Evolutionary conservation across 192 early-diverging fungal genomes (phyloP), one percentile per base, ranked within the genome.

Genomic region (Irineochytrium annulatum): DNA sequence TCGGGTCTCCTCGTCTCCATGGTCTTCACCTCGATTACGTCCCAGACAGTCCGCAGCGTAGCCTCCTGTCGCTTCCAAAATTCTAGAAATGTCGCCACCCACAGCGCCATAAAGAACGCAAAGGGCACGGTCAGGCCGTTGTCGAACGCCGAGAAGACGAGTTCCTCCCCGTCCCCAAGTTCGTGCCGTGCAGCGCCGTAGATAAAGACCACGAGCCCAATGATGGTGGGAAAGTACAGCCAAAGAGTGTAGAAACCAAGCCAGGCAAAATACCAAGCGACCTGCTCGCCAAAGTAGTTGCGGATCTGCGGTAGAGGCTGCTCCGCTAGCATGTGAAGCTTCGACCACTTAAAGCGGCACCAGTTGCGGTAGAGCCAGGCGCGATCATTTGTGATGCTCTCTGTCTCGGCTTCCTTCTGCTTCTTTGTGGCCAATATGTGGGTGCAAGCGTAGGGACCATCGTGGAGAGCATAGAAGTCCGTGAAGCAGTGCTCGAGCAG

Each of bases 201-300:
- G 34, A 80, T 48, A 52, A 82, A 69, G 46, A 76, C 79, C 5
- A 75, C 16, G 4, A 85, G 13, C 4, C 85, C 85, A 0, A 72
- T 28, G 26, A 80, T 14, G 13, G 82, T 68, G 3, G 84, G 81
- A 27, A 56, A 34, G 26, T 56, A 19, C 2, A 80, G 64, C 85
- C 85, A 87, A n/a, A 74, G 59, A 2, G 82, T 80, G 58, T 85
- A 88, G 60, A 79, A 77, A 59, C 80, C 79, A 33, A 87, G 62
- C 80, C 82, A 89, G 24, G 83, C 78, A 70, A 89, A 86, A 44
- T 87, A 89, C 1, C 84, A 70, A 11, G 80, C 85, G 45, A 84
- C 69, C 53, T 78, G 72, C 67, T 89, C 87, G n/a, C 87, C 87
- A 59, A 81, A 87, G 60, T 89, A 89, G 30, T 72, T 55, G 4